Evolutionary conservation across 2,329 filamentous ascomycete genomes (phyloP), one percentile per base, ranked within the genome.

Genomic region (Hymenoscyphus albidus): DNA sequence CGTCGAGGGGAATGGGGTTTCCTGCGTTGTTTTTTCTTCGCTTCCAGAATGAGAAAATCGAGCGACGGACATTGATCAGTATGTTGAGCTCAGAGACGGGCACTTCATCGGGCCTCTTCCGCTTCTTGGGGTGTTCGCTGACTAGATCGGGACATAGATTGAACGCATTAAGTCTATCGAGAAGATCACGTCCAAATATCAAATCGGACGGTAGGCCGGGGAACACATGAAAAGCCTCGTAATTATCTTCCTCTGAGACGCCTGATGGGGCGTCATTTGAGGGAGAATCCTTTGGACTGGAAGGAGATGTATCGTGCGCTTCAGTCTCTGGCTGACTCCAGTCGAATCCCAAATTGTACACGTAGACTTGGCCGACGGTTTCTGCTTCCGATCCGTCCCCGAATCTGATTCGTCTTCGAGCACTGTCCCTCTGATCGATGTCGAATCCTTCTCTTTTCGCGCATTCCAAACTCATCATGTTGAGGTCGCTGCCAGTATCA

Each of bases 401-500:
- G 22, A 60, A 13, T n/a, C 57, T 48, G 16, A 67, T 48, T 3
- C 16, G 18, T 32, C 16, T 54, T 61, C 48, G 40, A 38, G 40
- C 54, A 5, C 57, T 55, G 27, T 61, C 38, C 3, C 62, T 56
- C 10, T 18, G 59, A 48, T 67, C 65, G 7, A 68, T 59, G 9
- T 51, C 35, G 27, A 67, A 67, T 3, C 59, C 42, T 57, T 61
- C 54, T 35, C 57, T 59, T 62, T 60, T 22, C 13, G 65, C 65
- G 31, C 60, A 67, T 9, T 63, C 38, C 12, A 58, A 51, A 22
- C 39, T 64, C 55, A 67, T 67, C 9, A 67, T 31, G 40, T 65
- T 64, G 6, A 62, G 32, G 42, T 67, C 65, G 9, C 63, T 64
- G 39, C 65, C 61, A 1, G 65, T 65, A 32, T 67, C 65, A 12